Percentiles rank a stretch among this genome's conserved stretches.
Conservation (phyloP, 148 eudicot species). For the Arbutus unedo region DNA sequence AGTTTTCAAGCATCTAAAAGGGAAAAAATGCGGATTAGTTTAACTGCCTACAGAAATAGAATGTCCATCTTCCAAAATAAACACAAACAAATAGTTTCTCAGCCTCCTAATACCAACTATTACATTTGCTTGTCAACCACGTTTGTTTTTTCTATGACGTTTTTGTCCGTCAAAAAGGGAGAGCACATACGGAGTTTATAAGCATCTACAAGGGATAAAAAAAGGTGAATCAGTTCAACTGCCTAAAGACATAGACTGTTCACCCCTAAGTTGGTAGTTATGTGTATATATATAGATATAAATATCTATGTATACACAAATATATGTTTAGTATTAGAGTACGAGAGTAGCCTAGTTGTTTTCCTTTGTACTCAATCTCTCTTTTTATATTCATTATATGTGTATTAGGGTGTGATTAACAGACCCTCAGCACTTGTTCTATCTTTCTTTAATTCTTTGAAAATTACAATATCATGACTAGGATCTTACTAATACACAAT, state of each 20-base stretch:
- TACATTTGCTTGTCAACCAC: background rate
- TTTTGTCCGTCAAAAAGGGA: background rate
- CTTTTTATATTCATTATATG: background rate
- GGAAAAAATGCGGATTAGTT: background rate
- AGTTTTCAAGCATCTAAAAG: background rate
- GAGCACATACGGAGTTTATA: background rate
- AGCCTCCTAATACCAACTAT: background rate
- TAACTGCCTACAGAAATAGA: background rate
- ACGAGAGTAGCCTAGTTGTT: too few species aligned
- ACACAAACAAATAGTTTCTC: background rate
- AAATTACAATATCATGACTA: background rate
- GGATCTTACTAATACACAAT: background rate
- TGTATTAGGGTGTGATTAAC: too few species aligned
- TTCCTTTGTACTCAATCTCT: background rate
- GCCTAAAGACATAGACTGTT: background rate
- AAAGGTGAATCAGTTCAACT: background rate
- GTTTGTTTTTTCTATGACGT: background rate
- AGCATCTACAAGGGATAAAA: background rate
- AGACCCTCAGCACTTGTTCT: too few species aligned
- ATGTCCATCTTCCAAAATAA: background rate
- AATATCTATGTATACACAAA: too few species aligned
- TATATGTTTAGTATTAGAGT: too few species aligned
- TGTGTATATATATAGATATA: too few species aligned
- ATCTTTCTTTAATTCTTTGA: background rate
- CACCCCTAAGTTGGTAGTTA: too few species aligned